Evolutionary conservation across 257 asterid species (phyloP), one percentile per base, ranked within the genome.

Genomic region (Petrea volubilis): DNA sequence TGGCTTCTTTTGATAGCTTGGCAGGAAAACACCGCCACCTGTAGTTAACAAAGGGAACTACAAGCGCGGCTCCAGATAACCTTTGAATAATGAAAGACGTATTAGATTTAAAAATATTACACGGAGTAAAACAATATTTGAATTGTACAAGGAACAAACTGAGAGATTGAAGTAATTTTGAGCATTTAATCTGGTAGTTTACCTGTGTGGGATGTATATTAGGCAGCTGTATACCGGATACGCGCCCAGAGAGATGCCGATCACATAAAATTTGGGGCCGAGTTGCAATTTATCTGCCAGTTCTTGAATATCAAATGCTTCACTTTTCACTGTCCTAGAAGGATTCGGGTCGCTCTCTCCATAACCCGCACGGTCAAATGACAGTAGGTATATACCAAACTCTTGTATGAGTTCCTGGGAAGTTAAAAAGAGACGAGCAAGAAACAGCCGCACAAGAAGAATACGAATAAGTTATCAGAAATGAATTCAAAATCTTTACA

Each of bases 321-420:
- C 98, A 46, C 87, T 93, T 78, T 85, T 87, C 56, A 87, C 85
- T 11, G 96, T 72, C 67, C 92, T 88, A 21, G 57, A 70, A 17
- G 96, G 96, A 78, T 90, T 81, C 24, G 98, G 96, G 57, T 89
- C 94, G 46, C 98, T 93, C 71, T 93, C 98, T 21, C 97, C 97
- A 53, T 90, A 93, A 7, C 98, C 98, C 5, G 97, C 96, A 28
- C 98, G 94, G 78, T 93, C 98, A 67, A 80, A 93, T 60, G 87
- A 79, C 31, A 91, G 64, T 49, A 91, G n/a, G 76, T 86, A 93
- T 62, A 91, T 34, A 64, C 64, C 40, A 8, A 79, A 80, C 77
- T 89, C 96, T 62, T 86, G 74, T 18, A 87, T 28, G 28, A 87
- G 80, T 62, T 87, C 96, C 98, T 93, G 79, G 52, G 60, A 53